These are phyloP conservation scores for Calonectria pteridis DNA, from an alignment of 2,329 filamentous ascomycete genomes.

Conservation along the genomic window DNA sequence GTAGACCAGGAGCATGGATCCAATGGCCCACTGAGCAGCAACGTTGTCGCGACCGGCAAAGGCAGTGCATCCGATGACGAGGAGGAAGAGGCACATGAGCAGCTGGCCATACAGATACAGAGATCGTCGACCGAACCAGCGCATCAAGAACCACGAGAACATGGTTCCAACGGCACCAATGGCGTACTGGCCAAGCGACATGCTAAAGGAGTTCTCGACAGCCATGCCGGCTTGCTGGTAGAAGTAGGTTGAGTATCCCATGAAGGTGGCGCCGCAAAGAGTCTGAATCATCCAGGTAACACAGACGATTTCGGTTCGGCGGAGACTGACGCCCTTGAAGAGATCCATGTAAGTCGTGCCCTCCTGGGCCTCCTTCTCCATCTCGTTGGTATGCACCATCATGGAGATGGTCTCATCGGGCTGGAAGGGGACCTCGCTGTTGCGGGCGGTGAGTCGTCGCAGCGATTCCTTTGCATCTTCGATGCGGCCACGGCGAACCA, in stretches of 20 bases:
- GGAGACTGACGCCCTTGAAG: slow-evolving; percentile 60
- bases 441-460: slow-evolving; percentile 55
- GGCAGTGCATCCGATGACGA: slow-evolving; percentile 67
- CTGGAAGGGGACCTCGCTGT: slow-evolving; percentile 49
- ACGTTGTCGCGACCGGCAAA: slow-evolving; percentile 59
- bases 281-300: slow-evolving; percentile 59
- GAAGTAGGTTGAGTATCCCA: slow-evolving; percentile 71
- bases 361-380: slow-evolving; percentile 55
- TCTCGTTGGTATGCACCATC: slow-evolving; percentile 64
- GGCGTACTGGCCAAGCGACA: slow-evolving; percentile 57
- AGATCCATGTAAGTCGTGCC: slow-evolving; percentile 61
- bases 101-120: slow-evolving; percentile 62
- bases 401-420: slow-evolving; percentile 61
- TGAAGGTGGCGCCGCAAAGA: slow-evolving; percentile 57
- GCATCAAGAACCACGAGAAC: slow-evolving; percentile 59
- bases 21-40: slow-evolving; percentile 61
- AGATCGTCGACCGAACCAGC: slow-evolving; percentile 58
- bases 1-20: slow-evolving; percentile 59
- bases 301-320: slow-evolving; percentile 60
- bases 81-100: slow-evolving; percentile 57
- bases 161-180: slow-evolving; percentile 60
- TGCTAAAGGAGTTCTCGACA: slow-evolving; percentile 53
- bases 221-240: slow-evolving; percentile 58
- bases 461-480: slow-evolving; percentile 56
- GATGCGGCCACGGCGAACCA: slow-evolving; percentile 55